Evolutionary conservation across 140 eudicot species (phyloP).

Genomic region (Erigeron philadelphicus): DNA sequence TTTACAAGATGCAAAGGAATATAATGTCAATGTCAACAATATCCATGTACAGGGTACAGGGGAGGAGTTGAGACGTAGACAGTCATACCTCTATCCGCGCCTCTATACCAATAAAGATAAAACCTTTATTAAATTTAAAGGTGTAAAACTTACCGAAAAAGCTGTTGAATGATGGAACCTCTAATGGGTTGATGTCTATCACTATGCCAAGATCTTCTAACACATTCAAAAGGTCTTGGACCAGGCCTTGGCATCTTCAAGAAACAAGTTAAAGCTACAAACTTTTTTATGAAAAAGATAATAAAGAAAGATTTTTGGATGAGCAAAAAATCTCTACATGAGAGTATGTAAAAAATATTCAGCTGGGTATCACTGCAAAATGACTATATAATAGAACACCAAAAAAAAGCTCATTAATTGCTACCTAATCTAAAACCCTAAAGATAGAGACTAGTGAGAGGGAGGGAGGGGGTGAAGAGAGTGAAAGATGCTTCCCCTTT

Average conservation of each 20-base stretch:
- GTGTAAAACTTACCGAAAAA: slow-evolving; percentile 52
- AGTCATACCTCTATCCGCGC: no score
- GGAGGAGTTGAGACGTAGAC: neutral
- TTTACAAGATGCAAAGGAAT: no score
- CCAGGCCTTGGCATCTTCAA: slow-evolving; percentile 87
- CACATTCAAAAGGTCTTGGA: slow-evolving; percentile 83
- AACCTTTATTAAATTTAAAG: neutral
- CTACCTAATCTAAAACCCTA: slow-evolving; percentile 6
- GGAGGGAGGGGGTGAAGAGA: neutral
- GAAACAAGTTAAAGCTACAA: slow-evolving; percentile 1
- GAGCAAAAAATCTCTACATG: slow-evolving; percentile 22
- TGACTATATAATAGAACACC: slow-evolving; percentile 9
- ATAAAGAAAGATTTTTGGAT: neutral
- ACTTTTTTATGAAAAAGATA: neutral
- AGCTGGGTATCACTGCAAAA: slow-evolving; percentile 19
- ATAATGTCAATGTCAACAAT: no score
- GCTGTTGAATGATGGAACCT: slow-evolving; percentile 71
- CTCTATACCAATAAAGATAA: slow-evolving; percentile 14
- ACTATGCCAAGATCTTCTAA: slow-evolving; percentile 90
- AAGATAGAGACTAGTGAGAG: slow-evolving; percentile 15
- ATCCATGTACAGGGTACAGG: neutral
- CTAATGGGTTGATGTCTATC: slow-evolving; percentile 85
- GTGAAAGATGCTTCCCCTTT: slow-evolving; percentile 36
- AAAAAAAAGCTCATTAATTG: slow-evolving; percentile 5
- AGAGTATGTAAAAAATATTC: neutral